Evolutionary conservation across 441 rosid species (phyloP), one percentile per base, ranked within the genome.

Genomic region (Pelargonium australe): DNA sequence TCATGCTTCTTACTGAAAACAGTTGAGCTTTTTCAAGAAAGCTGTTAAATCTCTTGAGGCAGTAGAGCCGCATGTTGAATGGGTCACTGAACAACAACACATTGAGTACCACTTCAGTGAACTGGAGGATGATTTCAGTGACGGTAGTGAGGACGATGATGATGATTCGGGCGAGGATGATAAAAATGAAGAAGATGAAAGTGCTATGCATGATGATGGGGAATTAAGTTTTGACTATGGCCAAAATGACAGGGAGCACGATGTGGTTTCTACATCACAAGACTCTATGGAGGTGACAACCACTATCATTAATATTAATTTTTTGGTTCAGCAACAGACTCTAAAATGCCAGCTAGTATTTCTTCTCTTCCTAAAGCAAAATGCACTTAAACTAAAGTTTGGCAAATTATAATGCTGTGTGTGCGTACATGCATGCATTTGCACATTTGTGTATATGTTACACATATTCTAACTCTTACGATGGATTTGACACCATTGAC

Each of bases 181-280:
- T 37, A 78, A 77, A 64, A 75, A 75, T 41, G 81, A 83, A 37
- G 84, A 80, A 9, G 75, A 79, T 79, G 82, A 72, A 34, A 73
- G 75, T 57, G 89, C 80, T 70, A 70, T 74, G 40, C 73, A 68
- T 74, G 87, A 78, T 77, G 96, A 89, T 74, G 89, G 91, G 72
- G 97, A 92, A 72, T 72, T 95, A 80, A 92, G 97, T 85, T 95
- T 90, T 75, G 95, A 86, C 73, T 77, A 84, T 76, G 81, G 84
- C 68, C 89, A 75, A 73, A 79, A 74, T 77, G 89, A 79, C 68
- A 81, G 68, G 62, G 83, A 81, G 60, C 80, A 76, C 76, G 81
- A 82, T 77, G 69, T 67, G 45, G 82, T 80, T 80, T 74, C 86
- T 65, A 63, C 85, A 47, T 62, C 79, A 65, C 74, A 67, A 70